Evolutionary conservation across 2,329 filamentous ascomycete species (phyloP).

Genomic region (Knoxdaviesia proteae): DNA sequence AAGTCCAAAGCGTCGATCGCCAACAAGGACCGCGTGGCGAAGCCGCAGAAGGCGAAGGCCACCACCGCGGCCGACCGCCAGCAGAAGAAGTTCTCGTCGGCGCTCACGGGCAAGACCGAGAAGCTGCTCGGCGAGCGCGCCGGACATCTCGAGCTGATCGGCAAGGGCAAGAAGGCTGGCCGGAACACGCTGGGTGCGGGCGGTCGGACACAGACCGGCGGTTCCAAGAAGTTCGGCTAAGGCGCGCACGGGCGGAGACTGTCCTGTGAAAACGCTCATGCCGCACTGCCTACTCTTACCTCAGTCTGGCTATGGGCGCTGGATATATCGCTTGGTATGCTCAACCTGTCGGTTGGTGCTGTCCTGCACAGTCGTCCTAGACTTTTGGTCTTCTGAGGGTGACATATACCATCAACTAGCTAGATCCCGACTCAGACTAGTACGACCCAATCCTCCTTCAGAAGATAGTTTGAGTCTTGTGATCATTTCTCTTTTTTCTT

Average conservation of each 20-base stretch:
- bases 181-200: constrained; percentile 5
- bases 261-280: neutral
- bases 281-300: too few species aligned
- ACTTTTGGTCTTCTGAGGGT: too few species aligned
- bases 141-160: constrained; percentile 38
- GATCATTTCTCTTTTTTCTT: too few species aligned
- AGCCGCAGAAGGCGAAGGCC: constrained; percentile 24
- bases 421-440: too few species aligned
- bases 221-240: constrained; percentile 35
- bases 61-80: constrained; percentile 26
- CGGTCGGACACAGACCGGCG: constrained; percentile 16
- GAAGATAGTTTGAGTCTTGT: too few species aligned
- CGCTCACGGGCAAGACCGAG: constrained; percentile 33
- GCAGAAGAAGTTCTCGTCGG: constrained; percentile 32
- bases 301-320: too few species aligned
- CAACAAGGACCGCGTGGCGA: constrained; percentile 15
- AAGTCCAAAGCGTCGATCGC: constrained; percentile 14
- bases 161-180: constrained; percentile 28
- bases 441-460: too few species aligned
- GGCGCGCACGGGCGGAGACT: neutral
- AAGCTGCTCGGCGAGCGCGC: constrained; percentile 35
- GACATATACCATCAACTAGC: too few species aligned
- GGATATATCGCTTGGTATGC: too few species aligned
- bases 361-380: too few species aligned
- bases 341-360: too few species aligned